These are phyloP conservation scores for Paracoccidioides lutzii DNA, from an alignment of 2,329 filamentous ascomycete genomes.

Conservation along the genomic window DNA sequence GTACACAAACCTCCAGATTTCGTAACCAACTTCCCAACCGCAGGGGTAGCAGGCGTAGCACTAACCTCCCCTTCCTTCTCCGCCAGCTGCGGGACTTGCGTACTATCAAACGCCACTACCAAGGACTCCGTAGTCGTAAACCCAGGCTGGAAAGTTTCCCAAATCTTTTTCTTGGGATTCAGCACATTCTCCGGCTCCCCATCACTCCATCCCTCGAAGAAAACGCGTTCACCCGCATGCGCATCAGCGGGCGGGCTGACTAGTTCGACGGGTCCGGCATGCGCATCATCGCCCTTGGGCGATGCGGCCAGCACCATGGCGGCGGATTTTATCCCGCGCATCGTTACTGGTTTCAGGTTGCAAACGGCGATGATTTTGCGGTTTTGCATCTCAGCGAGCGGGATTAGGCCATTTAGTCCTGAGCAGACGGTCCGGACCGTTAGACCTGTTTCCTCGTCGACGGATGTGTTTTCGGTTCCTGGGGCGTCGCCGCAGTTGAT, in stretches of 20 bases:
- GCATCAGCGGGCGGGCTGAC: slow-evolving; percentile 68
- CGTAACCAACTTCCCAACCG: slow-evolving; percentile 55
- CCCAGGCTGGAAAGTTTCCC: slow-evolving; percentile 91
- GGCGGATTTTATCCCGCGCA: slow-evolving; percentile 71
- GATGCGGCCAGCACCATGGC: slow-evolving; percentile 96
- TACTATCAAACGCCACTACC: slow-evolving; percentile 78
- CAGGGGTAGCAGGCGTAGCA: slow-evolving; percentile 41
- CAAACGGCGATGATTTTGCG: slow-evolving; percentile 91
- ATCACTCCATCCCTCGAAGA: slow-evolving; percentile 78
- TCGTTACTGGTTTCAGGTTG: slow-evolving; percentile 98
- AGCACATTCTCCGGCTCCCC: slow-evolving; percentile 85
- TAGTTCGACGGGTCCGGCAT: slow-evolving; percentile 84
- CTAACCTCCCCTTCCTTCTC: slow-evolving; percentile 43
- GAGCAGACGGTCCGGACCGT: slow-evolving; percentile 92
- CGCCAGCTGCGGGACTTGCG: slow-evolving; percentile 55
- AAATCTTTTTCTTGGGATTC: slow-evolving; percentile 99
- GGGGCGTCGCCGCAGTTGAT: slow-evolving; percentile 85
- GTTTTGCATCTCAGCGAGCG: slow-evolving; percentile 90
- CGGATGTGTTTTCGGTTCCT: slow-evolving; percentile 70
- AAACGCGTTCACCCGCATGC: slow-evolving; percentile 74
- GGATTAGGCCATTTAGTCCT: slow-evolving; percentile 82
- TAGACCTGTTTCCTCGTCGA: slow-evolving; percentile 72
- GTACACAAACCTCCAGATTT: slow-evolving; percentile 68
- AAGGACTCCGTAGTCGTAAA: slow-evolving; percentile 76
- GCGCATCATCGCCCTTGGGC: slow-evolving; percentile 67